Evolutionary conservation across 805 yeast species (phyloP).

Genomic region (Zygosaccharomyces pseudorouxii): DNA sequence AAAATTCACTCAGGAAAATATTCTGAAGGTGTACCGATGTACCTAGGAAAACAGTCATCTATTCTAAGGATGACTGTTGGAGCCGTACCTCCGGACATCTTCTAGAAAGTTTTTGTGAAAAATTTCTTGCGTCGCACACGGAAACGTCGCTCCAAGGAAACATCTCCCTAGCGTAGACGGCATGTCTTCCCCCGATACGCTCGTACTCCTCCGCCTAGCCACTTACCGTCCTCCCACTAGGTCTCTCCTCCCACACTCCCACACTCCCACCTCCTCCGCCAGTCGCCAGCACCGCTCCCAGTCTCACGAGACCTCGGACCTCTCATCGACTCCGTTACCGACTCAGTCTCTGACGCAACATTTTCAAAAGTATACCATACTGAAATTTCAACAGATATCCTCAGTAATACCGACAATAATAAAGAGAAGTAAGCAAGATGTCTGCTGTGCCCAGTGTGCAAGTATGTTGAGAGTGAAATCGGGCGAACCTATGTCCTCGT

Average conservation of each 20-base stretch:
- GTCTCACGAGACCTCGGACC: neutral
- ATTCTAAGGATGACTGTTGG: neutral
- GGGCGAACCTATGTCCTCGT: neutral
- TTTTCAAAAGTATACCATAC: constrained; percentile 2
- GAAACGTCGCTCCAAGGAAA: neutral
- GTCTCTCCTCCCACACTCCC: neutral
- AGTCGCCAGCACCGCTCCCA: neutral
- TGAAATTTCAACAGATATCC: constrained; percentile 10
- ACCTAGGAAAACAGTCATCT: neutral
- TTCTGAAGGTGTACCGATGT: neutral
- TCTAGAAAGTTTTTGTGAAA: neutral
- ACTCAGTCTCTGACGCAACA: constrained; percentile 2
- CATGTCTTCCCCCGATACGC: too few species aligned
- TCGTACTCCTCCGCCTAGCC: neutral
- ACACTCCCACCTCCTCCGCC: neutral
- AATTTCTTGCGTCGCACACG: neutral
- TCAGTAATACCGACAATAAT: constrained; percentile 17
- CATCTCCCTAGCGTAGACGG: too few species aligned
- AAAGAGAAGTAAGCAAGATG: constrained; percentile 42
- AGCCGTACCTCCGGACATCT: neutral
- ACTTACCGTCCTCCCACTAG: neutral
- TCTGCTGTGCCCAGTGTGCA: constrained; percentile 82
- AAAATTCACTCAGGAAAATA: neutral
- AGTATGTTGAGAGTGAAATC: constrained; percentile 48
- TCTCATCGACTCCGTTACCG: neutral